Evolutionary conservation across 2,329 filamentous ascomycete species (phyloP).

Genomic region (Sporothrix protearum): DNA sequence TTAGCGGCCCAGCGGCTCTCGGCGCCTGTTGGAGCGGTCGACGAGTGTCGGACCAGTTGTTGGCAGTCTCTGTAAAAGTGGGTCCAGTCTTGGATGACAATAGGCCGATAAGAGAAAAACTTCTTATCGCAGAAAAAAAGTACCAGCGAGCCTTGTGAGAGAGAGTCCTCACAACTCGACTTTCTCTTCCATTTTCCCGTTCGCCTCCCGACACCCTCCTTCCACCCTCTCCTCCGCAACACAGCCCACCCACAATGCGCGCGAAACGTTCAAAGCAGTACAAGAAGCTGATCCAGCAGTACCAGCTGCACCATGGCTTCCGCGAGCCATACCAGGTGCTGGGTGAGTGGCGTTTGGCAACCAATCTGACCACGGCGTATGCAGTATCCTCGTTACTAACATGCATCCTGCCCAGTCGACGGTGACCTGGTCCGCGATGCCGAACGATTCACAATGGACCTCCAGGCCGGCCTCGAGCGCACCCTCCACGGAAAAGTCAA

Average conservation of each 20-base stretch:
- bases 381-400: neutral
- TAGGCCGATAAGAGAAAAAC: conserved; percentile 24
- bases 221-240: neutral
- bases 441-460: conserved; percentile 81
- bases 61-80: conserved; percentile 1
- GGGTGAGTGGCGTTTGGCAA: conserved; percentile 42
- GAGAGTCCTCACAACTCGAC: neutral
- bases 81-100: conserved; percentile 16
- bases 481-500: conserved; percentile 87
- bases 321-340: conserved; percentile 92
- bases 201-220: neutral
- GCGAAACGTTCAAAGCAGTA: conserved; percentile 48
- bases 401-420: conserved; percentile 61
- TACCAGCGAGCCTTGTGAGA: neutral
- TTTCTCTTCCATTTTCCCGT: neutral
- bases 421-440: conserved; percentile 80
- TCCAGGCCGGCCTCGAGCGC: conserved; percentile 70
- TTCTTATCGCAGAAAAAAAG: conserved; percentile 25
- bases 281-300: conserved; percentile 88
- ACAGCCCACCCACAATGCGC: conserved; percentile 26
- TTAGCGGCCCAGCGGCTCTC: neutral
- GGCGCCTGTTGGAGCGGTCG: neutral
- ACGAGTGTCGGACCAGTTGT: neutral
- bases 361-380: neutral
- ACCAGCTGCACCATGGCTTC: conserved; percentile 82